Percentiles rank a stretch among this genome's conserved stretches.
phyloP scores from a whole-genome alignment of 1,284 basidiomycete species.

The Sparassis latifolia region DNA sequence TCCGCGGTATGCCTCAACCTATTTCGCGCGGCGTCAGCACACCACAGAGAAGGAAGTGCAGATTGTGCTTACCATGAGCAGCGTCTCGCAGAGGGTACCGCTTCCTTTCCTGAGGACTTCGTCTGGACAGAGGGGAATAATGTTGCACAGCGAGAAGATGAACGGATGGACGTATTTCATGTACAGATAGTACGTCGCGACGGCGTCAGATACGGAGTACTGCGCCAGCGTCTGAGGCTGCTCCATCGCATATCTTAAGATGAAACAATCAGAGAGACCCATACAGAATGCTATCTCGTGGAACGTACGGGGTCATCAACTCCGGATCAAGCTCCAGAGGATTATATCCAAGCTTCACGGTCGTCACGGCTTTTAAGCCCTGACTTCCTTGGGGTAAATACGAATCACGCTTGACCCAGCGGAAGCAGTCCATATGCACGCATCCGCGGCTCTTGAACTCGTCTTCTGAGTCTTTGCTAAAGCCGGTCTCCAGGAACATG shows the following conservation, averaged over 20 bases:
- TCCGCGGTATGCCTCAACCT: conserved; percentile 94
- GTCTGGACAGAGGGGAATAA: conserved; percentile 95
- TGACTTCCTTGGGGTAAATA: conserved; percentile 98
- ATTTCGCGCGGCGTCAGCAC: conserved; percentile 1
- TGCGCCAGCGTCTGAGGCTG: conserved; percentile 94
- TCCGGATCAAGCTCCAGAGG: conserved; percentile 98
- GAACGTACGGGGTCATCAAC: conserved; percentile 89
- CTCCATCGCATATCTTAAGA: conserved; percentile 84
- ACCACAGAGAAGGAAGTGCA: not conserved
- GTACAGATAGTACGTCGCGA: conserved; percentile 98
- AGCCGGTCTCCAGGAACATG: conserved; percentile 95
- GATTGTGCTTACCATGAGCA: conserved; percentile 79
- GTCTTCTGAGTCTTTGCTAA: conserved; percentile 86
- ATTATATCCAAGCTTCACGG: conserved; percentile 94
- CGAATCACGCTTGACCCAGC: conserved; percentile 99
- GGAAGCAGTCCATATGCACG: conserved; percentile 98
- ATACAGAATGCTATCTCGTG: not conserved
- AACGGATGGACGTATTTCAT: conserved; percentile 99
- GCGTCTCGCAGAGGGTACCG: conserved; percentile 95
- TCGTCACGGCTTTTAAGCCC: conserved; percentile 97
- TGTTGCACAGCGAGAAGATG: conserved; percentile 99
- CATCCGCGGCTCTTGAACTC: conserved; percentile 95
- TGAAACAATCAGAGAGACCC: not conserved
- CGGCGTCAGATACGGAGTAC: conserved; percentile 99
- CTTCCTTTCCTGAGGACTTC: conserved; percentile 95